Percentiles rank a stretch among this genome's conserved stretches.
Evolutionary conservation across 2,329 filamentous ascomycete species (phyloP).

Genomic region (Hirsutella thompsonii): DNA sequence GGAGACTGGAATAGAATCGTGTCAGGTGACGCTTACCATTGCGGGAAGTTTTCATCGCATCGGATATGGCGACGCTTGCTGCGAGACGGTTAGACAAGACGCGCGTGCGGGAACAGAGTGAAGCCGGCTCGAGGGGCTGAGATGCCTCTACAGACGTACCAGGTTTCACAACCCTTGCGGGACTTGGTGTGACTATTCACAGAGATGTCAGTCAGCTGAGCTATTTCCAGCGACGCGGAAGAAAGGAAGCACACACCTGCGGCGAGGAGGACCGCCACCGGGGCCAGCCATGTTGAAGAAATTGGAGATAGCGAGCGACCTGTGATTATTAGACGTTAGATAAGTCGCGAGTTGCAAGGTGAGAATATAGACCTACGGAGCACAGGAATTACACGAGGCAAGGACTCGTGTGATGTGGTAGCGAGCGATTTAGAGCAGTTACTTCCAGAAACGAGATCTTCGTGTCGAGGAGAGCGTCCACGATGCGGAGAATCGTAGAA

Average conservation of each 20-base stretch:
- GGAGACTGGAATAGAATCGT: background rate
- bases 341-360: background rate
- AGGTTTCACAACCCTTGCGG: conserved; percentile 94
- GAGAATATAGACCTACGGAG: background rate
- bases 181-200: conserved; percentile 91
- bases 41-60: conserved; percentile 94
- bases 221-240: background rate
- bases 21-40: conserved; percentile 55
- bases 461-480: background rate
- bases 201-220: background rate
- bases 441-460: background rate
- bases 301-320: conserved; percentile 1
- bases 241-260: conserved; percentile 34
- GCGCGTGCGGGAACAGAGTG: background rate
- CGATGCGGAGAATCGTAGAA: background rate
- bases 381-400: background rate
- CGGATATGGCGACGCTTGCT: conserved; percentile 90
- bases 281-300: conserved; percentile 67
- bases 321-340: conserved; percentile 14
- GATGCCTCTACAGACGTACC: conserved; percentile 28
- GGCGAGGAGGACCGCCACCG: conserved; percentile 80
- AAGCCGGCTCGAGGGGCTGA: background rate
- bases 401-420: background rate
- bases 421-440: background rate
- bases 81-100: conserved; percentile 4